These are phyloP conservation scores for Pistacia integerrima DNA, from an alignment of 345 rosid species.

Conservation along the genomic window DNA sequence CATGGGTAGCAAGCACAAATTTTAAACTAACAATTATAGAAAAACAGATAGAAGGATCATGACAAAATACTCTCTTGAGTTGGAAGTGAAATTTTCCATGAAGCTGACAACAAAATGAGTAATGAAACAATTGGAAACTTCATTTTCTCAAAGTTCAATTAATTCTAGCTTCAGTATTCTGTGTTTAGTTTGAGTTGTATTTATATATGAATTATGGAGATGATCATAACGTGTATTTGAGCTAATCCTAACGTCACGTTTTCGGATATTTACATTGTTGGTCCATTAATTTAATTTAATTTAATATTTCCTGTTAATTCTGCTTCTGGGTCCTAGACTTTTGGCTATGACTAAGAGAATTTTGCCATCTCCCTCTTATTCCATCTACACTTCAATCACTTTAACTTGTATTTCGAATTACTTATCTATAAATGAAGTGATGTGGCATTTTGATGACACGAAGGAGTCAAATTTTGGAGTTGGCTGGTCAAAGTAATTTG, in stretches of 20 bases:
- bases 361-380: neutral
- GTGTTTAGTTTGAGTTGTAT: constrained; percentile 5
- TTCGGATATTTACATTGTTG: neutral
- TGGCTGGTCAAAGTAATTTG: no score
- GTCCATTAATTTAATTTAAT: neutral
- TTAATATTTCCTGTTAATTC: neutral
- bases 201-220: constrained; percentile 13
- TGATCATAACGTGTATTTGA: constrained; percentile 24
- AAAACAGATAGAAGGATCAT: no score
- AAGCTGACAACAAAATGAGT: constrained; percentile 27
- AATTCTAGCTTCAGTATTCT: neutral
- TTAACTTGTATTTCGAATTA: no score
- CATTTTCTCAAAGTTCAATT: constrained; percentile 21
- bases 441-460: no score
- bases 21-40: no score
- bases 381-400: neutral
- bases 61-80: constrained; percentile 40
- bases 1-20: no score
- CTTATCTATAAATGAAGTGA: no score
- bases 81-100: constrained; percentile 15
- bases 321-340: neutral
- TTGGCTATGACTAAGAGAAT: neutral
- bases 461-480: no score
- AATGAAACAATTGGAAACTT: constrained; percentile 19
- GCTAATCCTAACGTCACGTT: constrained; percentile 42